Evolutionary conservation across 768 basidiomycete species (phyloP), one percentile per base, ranked within the genome.

Genomic region (Tricholoma hemisulphureum): DNA sequence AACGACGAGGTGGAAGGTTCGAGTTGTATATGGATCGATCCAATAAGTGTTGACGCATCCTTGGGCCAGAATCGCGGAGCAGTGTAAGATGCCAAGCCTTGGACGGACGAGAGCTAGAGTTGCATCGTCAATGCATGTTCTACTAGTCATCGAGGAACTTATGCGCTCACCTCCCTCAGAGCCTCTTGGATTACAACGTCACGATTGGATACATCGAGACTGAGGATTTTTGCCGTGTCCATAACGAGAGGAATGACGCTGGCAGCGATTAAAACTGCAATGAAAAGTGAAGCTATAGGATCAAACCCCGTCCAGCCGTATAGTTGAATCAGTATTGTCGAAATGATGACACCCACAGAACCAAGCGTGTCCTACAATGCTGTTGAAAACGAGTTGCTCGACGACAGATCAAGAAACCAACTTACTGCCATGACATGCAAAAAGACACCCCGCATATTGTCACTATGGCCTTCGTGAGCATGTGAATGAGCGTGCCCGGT

Each of bases 291-390:
- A 0, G 97, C 97, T 58, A 99, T 94, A 1, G 97, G 97, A 73
- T 99, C 97, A 69, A 98, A 99, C 18, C 95, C 95, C 11, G 96
- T 98, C 95, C 95, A 98, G 21, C 97, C 96, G 64, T 97, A 98
- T 60, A 87, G 87, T 69, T 95, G 88, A 60, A 99, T 98, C 55
- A 98, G 82, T 16, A 98, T 76, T 2, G 97, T 99, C 23, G 97
- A 98, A 53, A 98, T 83, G 68, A 99, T 99, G 16, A 99, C 97
- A 16, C 97, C 97, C 20, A 98, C 95, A 16, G 95, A 97, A 46
- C 97, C 97, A 8, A 98, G 81, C 10, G 96, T 97, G 66, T 98
- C 95, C 90, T 93, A 59, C 4, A 8, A 16, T 45, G 23, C 3
- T 29, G 18, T 3, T 28, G n/a, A 29, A 28, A 16, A 28, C 28